Evolutionary conservation across 2,329 filamentous ascomycete species (phyloP).

Genomic region (Fusarium sambucinum): DNA sequence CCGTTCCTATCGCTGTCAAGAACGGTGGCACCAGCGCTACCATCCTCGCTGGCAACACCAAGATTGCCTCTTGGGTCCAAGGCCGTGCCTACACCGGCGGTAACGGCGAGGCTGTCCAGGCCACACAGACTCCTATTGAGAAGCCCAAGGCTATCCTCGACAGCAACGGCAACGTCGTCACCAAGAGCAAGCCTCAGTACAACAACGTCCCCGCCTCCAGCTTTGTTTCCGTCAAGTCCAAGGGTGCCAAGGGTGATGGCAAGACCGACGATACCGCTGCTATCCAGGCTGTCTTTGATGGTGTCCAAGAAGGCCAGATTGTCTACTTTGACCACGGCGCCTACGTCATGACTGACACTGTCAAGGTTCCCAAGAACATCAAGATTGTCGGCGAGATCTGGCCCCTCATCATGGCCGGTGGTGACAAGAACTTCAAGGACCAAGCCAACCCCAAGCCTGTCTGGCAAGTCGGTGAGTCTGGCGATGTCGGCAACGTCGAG

Average conservation of each 20-base stretch:
- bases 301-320: slow-evolving; percentile 71
- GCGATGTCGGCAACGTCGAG: slow-evolving; percentile 84
- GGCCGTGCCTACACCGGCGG: slow-evolving; percentile 76
- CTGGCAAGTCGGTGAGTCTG: slow-evolving; percentile 83
- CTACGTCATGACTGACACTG: slow-evolving; percentile 76
- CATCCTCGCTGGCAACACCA: slow-evolving; percentile 76
- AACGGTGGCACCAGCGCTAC: slow-evolving; percentile 66
- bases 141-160: slow-evolving; percentile 78
- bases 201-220: slow-evolving; percentile 71
- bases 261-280: slow-evolving; percentile 86
- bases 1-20: slow-evolving; percentile 74
- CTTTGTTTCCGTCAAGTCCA: slow-evolving; percentile 86
- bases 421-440: slow-evolving; percentile 77
- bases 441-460: slow-evolving; percentile 82
- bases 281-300: slow-evolving; percentile 83
- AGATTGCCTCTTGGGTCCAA: slow-evolving; percentile 80
- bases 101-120: slow-evolving; percentile 69
- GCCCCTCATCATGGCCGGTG: slow-evolving; percentile 88
- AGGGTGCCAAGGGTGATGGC: slow-evolving; percentile 90
- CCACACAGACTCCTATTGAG: slow-evolving; percentile 61
- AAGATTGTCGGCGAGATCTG: slow-evolving; percentile 93
- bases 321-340: slow-evolving; percentile 82
- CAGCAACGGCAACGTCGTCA: slow-evolving; percentile 76
- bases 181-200: slow-evolving; percentile 92
- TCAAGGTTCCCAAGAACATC: slow-evolving; percentile 81